Evolutionary conservation across 768 basidiomycete genomes (phyloP).

Genomic region (Coprinellus micaceus): DNA sequence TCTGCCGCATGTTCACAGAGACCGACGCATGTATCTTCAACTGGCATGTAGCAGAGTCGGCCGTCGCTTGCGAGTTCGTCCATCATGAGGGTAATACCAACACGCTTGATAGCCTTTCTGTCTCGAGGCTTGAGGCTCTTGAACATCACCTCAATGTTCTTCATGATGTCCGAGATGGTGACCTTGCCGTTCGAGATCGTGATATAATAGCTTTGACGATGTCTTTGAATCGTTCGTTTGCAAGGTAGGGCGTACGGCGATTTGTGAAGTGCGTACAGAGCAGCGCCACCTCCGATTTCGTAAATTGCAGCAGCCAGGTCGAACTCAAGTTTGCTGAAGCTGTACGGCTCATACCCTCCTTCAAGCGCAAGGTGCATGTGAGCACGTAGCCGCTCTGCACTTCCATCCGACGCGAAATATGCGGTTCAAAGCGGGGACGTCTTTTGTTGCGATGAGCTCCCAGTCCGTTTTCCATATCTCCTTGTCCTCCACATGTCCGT

Average conservation of each 20-base stretch:
- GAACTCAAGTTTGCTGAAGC: slow-evolving; percentile 19
- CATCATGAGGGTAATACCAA: slow-evolving; percentile 18
- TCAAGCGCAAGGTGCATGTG: slow-evolving; percentile 12
- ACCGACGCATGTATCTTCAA: slow-evolving; percentile 21
- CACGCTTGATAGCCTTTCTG: neutral
- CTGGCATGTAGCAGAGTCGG: slow-evolving; percentile 19
- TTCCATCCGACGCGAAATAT: slow-evolving; percentile 20
- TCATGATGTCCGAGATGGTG: slow-evolving; percentile 16
- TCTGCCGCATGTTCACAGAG: slow-evolving; percentile 23
- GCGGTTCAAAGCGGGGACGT: slow-evolving; percentile 25
- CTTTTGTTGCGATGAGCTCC: slow-evolving; percentile 13
- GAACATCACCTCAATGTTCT: slow-evolving; percentile 25
- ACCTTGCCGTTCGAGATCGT: slow-evolving; percentile 12
- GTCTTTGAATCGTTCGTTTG: slow-evolving; percentile 13
- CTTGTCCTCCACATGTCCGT: neutral
- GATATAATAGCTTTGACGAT: slow-evolving; percentile 13
- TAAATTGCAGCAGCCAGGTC: slow-evolving; percentile 23
- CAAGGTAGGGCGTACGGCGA: slow-evolving; percentile 20
- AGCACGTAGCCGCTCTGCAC: slow-evolving; percentile 13
- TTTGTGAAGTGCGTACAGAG: slow-evolving; percentile 26
- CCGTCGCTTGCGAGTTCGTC: slow-evolving; percentile 26
- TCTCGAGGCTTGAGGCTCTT: slow-evolving; percentile 8
- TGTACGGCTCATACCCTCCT: slow-evolving; percentile 18
- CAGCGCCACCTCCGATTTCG: slow-evolving; percentile 27
- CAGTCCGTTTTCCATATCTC: slow-evolving; percentile 10